Base-by-base conservation (phyloP, 176 grass and related monocot species). In the Carex cristatella region DNA sequence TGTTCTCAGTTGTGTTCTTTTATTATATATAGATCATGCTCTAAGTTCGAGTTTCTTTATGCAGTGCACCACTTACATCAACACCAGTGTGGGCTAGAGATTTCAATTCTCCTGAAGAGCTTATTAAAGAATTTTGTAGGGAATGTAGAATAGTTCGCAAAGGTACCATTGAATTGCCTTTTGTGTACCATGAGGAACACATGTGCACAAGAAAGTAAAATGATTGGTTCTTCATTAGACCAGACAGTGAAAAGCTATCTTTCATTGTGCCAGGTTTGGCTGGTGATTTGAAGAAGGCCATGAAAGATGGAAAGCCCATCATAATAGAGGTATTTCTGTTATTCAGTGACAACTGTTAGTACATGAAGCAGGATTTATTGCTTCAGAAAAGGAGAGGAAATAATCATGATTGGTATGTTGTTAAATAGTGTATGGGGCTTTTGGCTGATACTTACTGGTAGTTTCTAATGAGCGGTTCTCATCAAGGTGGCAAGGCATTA, bases 271-370 rank as follows among this genome's bases (percentile, higher is more conserved):
- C 82, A 98, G 95, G 95, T 28, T 92, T 98, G 89, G 95, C 95
- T 90, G 95, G 93, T 87, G 94, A 97, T 89, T 90, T 97, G 83
- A 97, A 97, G 92, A 97, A 97, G 89, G 94, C 92, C 65, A 97
- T 93, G 95, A 98, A 98, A 93, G 93, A 98, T 88, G 95, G 95
- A 82, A 98, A 98, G 80, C 95, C 91, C 88, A 98, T 98, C 86
- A 98, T 98, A 71, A 98, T 98, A 86, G 95, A 98, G 89, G 93
- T 98, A 83, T 33, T 51, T 48, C 44, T 51, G 5, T 44, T 74
- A 27, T 28, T 74, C 16, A n/a, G 10, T 51, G 42, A 30, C n/a
- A 23, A 75, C 23, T 44, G 31, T 33, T 79, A 58, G 53, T 35
- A 37, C 74, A 58, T 79, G 13, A 56, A 58, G 51, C 33, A 79